Evolutionary conservation across 2,329 filamentous ascomycete genomes (phyloP).

Genomic region (Emergomyces africanus): DNA sequence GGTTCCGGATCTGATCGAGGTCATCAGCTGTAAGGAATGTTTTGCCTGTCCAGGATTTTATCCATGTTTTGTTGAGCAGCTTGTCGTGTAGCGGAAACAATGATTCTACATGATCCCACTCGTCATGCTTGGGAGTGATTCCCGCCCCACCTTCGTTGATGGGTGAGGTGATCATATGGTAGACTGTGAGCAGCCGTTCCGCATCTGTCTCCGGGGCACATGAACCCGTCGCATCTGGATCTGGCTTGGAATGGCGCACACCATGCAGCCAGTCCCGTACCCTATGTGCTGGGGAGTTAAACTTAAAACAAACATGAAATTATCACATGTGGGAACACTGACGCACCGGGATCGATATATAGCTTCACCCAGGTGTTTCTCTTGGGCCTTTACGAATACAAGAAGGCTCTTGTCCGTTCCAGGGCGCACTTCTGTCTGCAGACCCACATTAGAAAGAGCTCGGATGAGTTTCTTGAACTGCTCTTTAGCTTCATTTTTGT

Average conservation of each 20-base stretch:
- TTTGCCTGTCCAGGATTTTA: slow-evolving; percentile 61
- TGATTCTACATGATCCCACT: slow-evolving; percentile 60
- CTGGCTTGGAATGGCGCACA: slow-evolving; percentile 63
- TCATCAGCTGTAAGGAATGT: slow-evolving; percentile 53
- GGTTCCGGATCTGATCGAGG: slow-evolving; percentile 61
- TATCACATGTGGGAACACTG: background rate
- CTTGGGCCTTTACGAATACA: slow-evolving; percentile 70
- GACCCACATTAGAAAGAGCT: slow-evolving; percentile 62
- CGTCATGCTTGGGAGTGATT: slow-evolving; percentile 54
- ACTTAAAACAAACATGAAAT: background rate
- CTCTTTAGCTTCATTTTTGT: slow-evolving; percentile 54
- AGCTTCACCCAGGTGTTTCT: slow-evolving; percentile 62
- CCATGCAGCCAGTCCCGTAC: slow-evolving; percentile 92
- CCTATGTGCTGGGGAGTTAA: slow-evolving; percentile 30
- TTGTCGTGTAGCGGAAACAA: slow-evolving; percentile 72
- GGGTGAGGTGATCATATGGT: slow-evolving; percentile 67
- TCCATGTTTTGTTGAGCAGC: slow-evolving; percentile 59
- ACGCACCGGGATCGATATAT: slow-evolving; percentile 63
- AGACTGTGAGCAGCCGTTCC: slow-evolving; percentile 76
- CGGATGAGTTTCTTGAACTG: slow-evolving; percentile 68
- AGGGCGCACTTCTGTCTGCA: slow-evolving; percentile 75
- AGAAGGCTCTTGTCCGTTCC: slow-evolving; percentile 64
- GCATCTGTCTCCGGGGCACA: slow-evolving; percentile 77
- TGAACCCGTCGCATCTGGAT: slow-evolving; percentile 55
- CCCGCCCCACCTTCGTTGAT: slow-evolving; percentile 66